These are phyloP conservation scores for Magnaporthiopsis poae DNA, from an alignment of 2,329 filamentous ascomycete species.

Conservation along the genomic window DNA sequence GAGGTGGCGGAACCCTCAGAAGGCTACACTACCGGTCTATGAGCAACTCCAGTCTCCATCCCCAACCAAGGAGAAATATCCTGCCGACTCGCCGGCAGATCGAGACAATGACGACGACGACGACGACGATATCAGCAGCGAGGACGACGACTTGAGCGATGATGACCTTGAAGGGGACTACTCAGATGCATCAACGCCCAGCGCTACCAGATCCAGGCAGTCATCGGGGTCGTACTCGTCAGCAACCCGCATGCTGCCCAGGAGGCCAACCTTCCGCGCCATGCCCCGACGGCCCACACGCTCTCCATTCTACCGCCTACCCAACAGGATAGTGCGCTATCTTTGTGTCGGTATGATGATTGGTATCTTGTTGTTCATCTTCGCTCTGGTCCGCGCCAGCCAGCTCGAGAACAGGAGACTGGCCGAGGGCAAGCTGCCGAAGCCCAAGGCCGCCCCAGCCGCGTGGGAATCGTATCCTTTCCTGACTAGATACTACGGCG, in stretches of 20 bases:
- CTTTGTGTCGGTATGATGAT: constrained; percentile 63
- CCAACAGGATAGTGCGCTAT: constrained; percentile 65
- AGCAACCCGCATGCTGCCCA: constrained; percentile 35
- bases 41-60: constrained; percentile 29
- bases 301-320: constrained; percentile 49
- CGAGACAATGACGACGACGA: constrained; percentile 22
- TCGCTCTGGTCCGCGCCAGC: constrained; percentile 64
- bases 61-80: constrained; percentile 39
- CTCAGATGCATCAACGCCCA: constrained; percentile 32
- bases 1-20: constrained; percentile 34
- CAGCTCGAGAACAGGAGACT: constrained; percentile 57
- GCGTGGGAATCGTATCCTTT: constrained; percentile 81
- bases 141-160: constrained; percentile 23
- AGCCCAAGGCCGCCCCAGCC: constrained; percentile 53
- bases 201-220: constrained; percentile 43
- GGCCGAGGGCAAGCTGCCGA: constrained; percentile 45
- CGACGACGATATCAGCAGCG: constrained; percentile 17
- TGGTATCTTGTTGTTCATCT: constrained; percentile 65
- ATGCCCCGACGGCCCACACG: constrained; percentile 22
- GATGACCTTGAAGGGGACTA: constrained; percentile 27
- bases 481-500: constrained; percentile 80
- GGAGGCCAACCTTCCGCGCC: constrained; percentile 23
- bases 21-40: constrained; percentile 39
- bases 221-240: constrained; percentile 35
- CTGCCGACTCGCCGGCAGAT: constrained; percentile 37